A percentile compares a stretch with the other conserved stretches of the same genome.
phyloP scores from a whole-genome alignment of 108 stramenopile genomes.

The Bacterosira constricta region DNA sequence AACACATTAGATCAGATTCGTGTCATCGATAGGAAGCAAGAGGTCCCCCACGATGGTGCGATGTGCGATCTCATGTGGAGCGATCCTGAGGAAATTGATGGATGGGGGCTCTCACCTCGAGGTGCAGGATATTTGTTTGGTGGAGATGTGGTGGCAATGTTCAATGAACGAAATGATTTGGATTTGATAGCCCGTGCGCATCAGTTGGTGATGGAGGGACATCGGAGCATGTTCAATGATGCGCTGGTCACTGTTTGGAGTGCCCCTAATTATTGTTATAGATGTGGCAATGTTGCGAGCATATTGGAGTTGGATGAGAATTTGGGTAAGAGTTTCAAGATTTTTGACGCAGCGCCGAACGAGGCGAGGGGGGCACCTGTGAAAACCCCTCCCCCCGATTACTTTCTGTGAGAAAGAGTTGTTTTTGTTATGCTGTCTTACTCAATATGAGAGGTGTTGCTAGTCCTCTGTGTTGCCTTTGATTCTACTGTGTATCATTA shows the following conservation, averaged over 20 bases:
- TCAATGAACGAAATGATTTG: conserved; percentile 93
- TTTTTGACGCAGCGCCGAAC: conserved; percentile 98
- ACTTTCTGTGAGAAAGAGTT: conserved; percentile 86
- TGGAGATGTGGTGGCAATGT: conserved; percentile 95
- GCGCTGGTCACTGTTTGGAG: conserved; percentile 98
- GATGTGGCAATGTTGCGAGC: conserved; percentile 74
- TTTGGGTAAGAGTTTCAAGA: conserved; percentile 89
- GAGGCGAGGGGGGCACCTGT: conserved; percentile 94
- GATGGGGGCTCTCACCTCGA: conserved; percentile 97
- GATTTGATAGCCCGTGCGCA: conserved; percentile 96
- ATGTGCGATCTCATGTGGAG: conserved; percentile 99
- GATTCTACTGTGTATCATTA: no score
- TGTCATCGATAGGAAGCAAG: conserved; percentile 98
- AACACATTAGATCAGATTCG: conserved; percentile 98
- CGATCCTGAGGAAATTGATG: conserved; percentile 98
- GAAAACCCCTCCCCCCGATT: conserved; percentile 96
- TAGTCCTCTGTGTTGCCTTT: no score
- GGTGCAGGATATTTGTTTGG: conserved; percentile 99
- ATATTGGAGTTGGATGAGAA: conserved; percentile 87
- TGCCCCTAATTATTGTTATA: conserved; percentile 99
- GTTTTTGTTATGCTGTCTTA: no score
- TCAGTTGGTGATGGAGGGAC: conserved; percentile 99
- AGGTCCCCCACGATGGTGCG: conserved; percentile 99
- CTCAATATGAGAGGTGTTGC: not conserved
- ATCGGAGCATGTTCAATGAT: conserved; percentile 94